phyloP scores from a whole-genome alignment of 2,329 filamentous ascomycete species.

The Botryotinia narcissicola region DNA sequence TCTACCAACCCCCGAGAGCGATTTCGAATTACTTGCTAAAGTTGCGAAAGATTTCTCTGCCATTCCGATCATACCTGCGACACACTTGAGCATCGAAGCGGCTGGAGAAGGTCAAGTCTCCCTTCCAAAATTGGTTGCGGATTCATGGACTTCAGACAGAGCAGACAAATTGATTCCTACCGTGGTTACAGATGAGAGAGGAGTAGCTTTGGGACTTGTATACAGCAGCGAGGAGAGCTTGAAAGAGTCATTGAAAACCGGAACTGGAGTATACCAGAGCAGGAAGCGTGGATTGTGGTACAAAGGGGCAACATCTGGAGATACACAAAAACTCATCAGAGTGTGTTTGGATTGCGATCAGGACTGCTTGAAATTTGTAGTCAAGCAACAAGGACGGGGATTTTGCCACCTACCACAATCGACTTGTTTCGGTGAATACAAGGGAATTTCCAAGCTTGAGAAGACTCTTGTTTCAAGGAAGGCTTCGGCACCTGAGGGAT shows the following conservation, averaged over 20 bases:
- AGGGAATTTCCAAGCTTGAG: slow-evolving; percentile 79
- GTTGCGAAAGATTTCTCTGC: slow-evolving; percentile 41
- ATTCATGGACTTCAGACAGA: slow-evolving; percentile 76
- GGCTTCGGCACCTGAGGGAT: slow-evolving; percentile 77
- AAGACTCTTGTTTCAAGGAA: slow-evolving; percentile 83
- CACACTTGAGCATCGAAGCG: slow-evolving; percentile 65
- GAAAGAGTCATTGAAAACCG: slow-evolving; percentile 77
- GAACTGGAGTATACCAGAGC: slow-evolving; percentile 85
- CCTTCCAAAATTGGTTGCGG: slow-evolving; percentile 68
- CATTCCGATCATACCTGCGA: slow-evolving; percentile 73
- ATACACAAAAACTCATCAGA: slow-evolving; percentile 83
- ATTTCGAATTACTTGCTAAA: slow-evolving; percentile 27
- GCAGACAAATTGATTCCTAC: slow-evolving; percentile 83
- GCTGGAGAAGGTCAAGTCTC: slow-evolving; percentile 57
- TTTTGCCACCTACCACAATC: slow-evolving; percentile 95
- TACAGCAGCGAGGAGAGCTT: slow-evolving; percentile 94
- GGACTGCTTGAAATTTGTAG: slow-evolving; percentile 86
- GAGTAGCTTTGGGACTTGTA: slow-evolving; percentile 80
- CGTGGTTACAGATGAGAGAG: slow-evolving; percentile 84
- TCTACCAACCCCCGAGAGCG: slow-evolving; percentile 22
- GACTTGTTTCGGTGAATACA: slow-evolving; percentile 86
- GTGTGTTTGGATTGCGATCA: slow-evolving; percentile 90
- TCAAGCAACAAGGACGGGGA: slow-evolving; percentile 80
- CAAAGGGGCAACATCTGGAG: slow-evolving; percentile 92
- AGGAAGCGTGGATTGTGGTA: slow-evolving; percentile 94